phyloP scores from a whole-genome alignment of 352 stramenopile genomes.

The Phytophthora hibernalis region DNA sequence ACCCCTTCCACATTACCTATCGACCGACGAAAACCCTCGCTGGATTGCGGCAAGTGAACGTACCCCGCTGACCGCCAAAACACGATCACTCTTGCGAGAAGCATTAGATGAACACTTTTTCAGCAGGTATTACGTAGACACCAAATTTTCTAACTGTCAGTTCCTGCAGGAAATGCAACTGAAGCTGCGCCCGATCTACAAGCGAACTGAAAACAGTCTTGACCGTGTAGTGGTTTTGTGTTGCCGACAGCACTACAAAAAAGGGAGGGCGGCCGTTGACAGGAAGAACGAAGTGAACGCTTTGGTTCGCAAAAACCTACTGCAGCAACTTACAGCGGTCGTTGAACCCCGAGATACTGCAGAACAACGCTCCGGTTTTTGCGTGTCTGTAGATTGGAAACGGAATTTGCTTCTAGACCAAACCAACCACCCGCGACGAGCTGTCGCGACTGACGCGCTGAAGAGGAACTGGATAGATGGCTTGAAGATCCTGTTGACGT shows the following conservation, averaged over 20 bases:
- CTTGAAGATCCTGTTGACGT: slow-evolving; percentile 16
- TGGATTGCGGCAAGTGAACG: slow-evolving; percentile 22
- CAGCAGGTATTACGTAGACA: slow-evolving; percentile 11
- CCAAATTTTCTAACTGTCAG: slow-evolving; percentile 2
- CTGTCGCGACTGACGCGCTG: slow-evolving; percentile 9
- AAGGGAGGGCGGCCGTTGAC: slow-evolving; percentile 1
- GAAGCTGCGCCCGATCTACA: slow-evolving; percentile 20
- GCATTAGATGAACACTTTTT: slow-evolving; percentile 19
- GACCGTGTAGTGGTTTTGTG: slow-evolving; percentile 12
- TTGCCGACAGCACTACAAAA: slow-evolving; percentile 10
- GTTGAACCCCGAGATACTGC: slow-evolving; percentile 7
- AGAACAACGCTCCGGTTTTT: not conserved
- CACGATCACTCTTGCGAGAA: not conserved
- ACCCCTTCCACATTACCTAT: slow-evolving; percentile 21
- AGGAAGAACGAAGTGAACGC: slow-evolving; percentile 8
- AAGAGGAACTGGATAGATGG: slow-evolving; percentile 15
- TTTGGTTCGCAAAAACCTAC: too few relatives aligned
- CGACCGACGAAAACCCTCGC: slow-evolving; percentile 17
- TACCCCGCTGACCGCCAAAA: slow-evolving; percentile 14
- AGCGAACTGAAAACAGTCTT: slow-evolving; percentile 9
- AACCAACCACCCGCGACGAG: not conserved
- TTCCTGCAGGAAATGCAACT: slow-evolving; percentile 24
- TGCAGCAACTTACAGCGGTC: slow-evolving; percentile 12
- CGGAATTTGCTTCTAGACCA: slow-evolving; percentile 1
- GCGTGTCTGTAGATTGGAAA: slow-evolving; percentile 1